These are phyloP conservation scores for Ustilago cynodontis DNA, from an alignment of 1,284 basidiomycete genomes.

Conservation along the genomic window DNA sequence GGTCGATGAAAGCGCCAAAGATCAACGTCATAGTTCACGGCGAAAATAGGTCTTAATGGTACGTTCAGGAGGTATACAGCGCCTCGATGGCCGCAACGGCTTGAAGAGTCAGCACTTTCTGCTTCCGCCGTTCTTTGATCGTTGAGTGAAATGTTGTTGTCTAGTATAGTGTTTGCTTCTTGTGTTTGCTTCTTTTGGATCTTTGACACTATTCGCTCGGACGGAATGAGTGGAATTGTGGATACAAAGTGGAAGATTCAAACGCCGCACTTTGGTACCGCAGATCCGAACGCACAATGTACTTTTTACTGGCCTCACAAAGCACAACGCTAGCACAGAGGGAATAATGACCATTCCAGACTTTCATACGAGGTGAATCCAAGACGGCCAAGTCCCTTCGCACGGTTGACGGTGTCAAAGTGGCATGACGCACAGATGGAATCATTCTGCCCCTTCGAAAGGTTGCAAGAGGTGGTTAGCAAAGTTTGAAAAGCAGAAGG, in stretches of 20 bases:
- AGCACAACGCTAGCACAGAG: no score
- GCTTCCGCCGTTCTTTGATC: slow-evolving; percentile 1
- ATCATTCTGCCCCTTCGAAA: no score
- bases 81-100: not conserved
- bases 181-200: slow-evolving; percentile 1
- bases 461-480: no score
- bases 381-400: no score
- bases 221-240: not conserved
- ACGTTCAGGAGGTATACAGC: not conserved
- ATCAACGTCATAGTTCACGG: slow-evolving; percentile 8
- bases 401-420: no score
- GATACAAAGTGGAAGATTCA: not conserved
- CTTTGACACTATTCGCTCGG: not conserved
- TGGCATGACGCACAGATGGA: no score
- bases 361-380: no score
- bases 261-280: not conserved
- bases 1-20: not conserved
- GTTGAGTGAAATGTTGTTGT: not conserved
- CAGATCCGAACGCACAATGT: not conserved
- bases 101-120: not conserved
- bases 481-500: no score
- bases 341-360: no score
- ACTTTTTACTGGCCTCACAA: no score
- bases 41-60: not conserved
- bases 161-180: no score